These are phyloP conservation scores for Neocucurbitaria cava DNA, from an alignment of 2,329 filamentous ascomycete species.

Conservation along the genomic window DNA sequence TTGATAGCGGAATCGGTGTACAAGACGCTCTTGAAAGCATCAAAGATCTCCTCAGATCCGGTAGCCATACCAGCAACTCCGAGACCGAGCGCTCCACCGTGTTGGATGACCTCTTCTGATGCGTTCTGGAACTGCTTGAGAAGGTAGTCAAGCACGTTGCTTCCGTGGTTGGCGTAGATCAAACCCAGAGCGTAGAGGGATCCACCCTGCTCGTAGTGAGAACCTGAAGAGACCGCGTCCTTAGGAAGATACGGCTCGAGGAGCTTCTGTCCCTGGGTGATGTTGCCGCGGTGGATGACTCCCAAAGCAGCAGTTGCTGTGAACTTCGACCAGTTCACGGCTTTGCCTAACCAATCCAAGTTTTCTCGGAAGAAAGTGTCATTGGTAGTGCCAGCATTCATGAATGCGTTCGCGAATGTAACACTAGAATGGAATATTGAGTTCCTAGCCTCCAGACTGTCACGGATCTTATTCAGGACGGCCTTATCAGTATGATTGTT, in stretches of 20 bases:
- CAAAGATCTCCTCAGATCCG: slow-evolving; percentile 87
- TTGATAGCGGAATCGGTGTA: slow-evolving; percentile 96
- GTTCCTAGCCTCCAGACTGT: slow-evolving; percentile 93
- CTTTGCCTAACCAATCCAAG: slow-evolving; percentile 96
- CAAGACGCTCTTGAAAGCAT: slow-evolving; percentile 85
- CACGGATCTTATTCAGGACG: slow-evolving; percentile 94
- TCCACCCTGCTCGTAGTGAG: slow-evolving; percentile 94
- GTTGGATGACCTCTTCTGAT: slow-evolving; percentile 92
- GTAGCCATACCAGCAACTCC: slow-evolving; percentile 98
- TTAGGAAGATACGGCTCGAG: slow-evolving; percentile 93
- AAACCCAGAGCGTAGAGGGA: slow-evolving; percentile 94
- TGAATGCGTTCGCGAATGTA: slow-evolving; percentile 97
- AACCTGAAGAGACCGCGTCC: slow-evolving; percentile 74
- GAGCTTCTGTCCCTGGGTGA: slow-evolving; percentile 90
- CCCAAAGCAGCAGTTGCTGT: slow-evolving; percentile 95
- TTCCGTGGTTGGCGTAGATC: slow-evolving; percentile 97
- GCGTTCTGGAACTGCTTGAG: slow-evolving; percentile 76
- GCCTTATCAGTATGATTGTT: slow-evolving; percentile 92
- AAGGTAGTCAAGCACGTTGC: slow-evolving; percentile 83
- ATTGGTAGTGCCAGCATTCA: slow-evolving; percentile 98
- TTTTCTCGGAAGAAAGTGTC: slow-evolving; percentile 99
- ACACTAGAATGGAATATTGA: slow-evolving; percentile 98
- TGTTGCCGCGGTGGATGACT: slow-evolving; percentile 94
- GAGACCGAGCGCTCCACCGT: slow-evolving; percentile 91
- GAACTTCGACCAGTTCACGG: slow-evolving; percentile 99